Conservation (phyloP, 768 basidiomycete genomes). For the Termitomyces sp. region DNA sequence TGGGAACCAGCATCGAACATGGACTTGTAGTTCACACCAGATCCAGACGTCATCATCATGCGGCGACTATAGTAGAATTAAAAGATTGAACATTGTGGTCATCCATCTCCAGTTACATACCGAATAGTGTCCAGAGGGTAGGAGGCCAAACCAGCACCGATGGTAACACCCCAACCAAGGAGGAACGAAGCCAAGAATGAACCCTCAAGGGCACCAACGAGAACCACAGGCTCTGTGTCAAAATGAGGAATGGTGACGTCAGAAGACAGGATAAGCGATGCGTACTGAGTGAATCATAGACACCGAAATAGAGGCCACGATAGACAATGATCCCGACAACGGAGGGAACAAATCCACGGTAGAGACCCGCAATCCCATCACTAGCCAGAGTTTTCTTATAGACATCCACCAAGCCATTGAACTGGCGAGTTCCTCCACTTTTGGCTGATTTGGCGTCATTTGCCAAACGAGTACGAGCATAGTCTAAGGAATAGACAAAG, state of each 20-base stretch:
- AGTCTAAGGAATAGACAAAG: slow-evolving; percentile 99
- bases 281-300: slow-evolving; percentile 89
- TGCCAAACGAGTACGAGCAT: slow-evolving; percentile 98
- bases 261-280: slow-evolving; percentile 15
- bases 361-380: slow-evolving; percentile 97
- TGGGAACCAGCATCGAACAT: slow-evolving; percentile 95
- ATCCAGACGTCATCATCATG: slow-evolving; percentile 99
- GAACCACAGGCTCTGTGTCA: slow-evolving; percentile 84
- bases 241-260: slow-evolving; percentile 17
- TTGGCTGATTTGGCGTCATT: slow-evolving; percentile 97
- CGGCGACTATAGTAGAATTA: slow-evolving; percentile 72
- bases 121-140: slow-evolving; percentile 92
- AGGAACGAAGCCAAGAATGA: slow-evolving; percentile 96
- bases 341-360: slow-evolving; percentile 98
- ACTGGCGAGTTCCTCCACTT: slow-evolving; percentile 88
- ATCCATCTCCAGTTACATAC: slow-evolving; percentile 34
- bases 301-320: slow-evolving; percentile 99
- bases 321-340: slow-evolving; percentile 99
- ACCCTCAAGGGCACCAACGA: slow-evolving; percentile 91
- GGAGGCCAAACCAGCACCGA: slow-evolving; percentile 98
- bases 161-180: slow-evolving; percentile 99
- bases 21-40: slow-evolving; percentile 94
- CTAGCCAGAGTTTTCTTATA: slow-evolving; percentile 96
- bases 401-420: slow-evolving; percentile 97
- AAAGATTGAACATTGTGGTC: not conserved